Evolutionary conservation across 73 alveolate species (phyloP), one percentile per base, ranked within the genome.

Genomic region (Halteria grandinella): DNA sequence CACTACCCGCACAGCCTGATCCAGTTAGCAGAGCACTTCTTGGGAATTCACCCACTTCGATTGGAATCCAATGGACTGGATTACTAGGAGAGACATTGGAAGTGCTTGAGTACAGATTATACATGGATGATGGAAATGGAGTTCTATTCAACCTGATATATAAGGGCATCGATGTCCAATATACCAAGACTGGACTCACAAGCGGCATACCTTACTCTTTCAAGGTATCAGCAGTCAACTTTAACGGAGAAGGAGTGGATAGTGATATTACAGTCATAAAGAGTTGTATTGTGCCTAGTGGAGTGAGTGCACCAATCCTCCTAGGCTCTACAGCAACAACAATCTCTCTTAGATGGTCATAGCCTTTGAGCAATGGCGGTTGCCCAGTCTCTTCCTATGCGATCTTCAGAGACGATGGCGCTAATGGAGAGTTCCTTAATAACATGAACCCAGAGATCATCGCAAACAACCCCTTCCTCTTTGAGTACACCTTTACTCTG

Each of bases 241-340:
- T 44, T 52, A 86, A 79, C 55, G 95, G 95, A 33, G 91, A 69
- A 47, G 88, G 95, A 15, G 60, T 51, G 1, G 14, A 0, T 0
- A 40, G 81, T 1, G 40, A 25, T 17, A 51, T 47, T 0, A 40
- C 49, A 0, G 18, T 28, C 14, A 24, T 57, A 14, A 60, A 32
- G 55, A 77, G 86, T n/a, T 87, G 95, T 44, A 71, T 73, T 36
- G 66, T 72, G n/a, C 95, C 95, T 20, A 34, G 41, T 27, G 66
- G 53, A 18, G 81, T 83, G 20, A 24, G 48, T 14, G 69, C 76
- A 20, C 95, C 95, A 1, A 32, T 51, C 4, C 34, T 50, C 17
- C 25, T 72, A 24, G 63, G 51, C 12, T 80, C 91, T 14, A 50
- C 82, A 8, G 43, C 41, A 14, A 49, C 85, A 4, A 49, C 76